Conservation (phyloP, 805 yeast genomes). For the Cyberlindnera amylophila region DNA sequence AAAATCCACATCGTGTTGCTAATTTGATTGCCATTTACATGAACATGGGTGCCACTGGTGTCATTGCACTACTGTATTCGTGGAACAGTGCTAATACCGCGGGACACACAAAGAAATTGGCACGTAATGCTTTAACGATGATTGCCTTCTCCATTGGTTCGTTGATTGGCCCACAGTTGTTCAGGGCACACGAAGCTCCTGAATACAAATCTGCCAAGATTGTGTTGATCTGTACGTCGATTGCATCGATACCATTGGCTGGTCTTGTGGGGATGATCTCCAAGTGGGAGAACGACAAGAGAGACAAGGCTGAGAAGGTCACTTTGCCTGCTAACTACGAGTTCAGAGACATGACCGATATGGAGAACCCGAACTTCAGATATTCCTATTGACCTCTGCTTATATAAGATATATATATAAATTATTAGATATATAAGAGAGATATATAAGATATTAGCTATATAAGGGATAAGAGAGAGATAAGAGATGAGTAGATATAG, state of each 20-base stretch:
- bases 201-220: conserved; percentile 55
- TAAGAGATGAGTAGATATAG: too few relatives aligned
- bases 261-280: conserved; percentile 40
- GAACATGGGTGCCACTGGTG: conserved; percentile 52
- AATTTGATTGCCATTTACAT: conserved; percentile 47
- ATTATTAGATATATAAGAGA: too few relatives aligned
- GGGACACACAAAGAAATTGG: conserved; percentile 55
- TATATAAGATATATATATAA: neutral
- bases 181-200: conserved; percentile 49
- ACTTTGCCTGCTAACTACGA: conserved; percentile 35
- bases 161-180: conserved; percentile 62
- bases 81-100: conserved; percentile 64
- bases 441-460: neutral
- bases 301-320: conserved; percentile 40
- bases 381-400: conserved; percentile 31
- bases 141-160: conserved; percentile 56
- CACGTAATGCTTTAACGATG: conserved; percentile 52
- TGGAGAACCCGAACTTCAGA: conserved; percentile 53
- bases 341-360: conserved; percentile 57
- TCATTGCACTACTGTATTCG: conserved; percentile 53
- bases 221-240: conserved; percentile 48
- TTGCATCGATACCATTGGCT: conserved; percentile 41
- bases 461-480: too few relatives aligned
- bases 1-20: conserved; percentile 39
- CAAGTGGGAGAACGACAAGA: conserved; percentile 45